Base-by-base conservation (phyloP, 345 rosid genomes). In the thale cress (Arabidopsis thaliana) region DNA sequence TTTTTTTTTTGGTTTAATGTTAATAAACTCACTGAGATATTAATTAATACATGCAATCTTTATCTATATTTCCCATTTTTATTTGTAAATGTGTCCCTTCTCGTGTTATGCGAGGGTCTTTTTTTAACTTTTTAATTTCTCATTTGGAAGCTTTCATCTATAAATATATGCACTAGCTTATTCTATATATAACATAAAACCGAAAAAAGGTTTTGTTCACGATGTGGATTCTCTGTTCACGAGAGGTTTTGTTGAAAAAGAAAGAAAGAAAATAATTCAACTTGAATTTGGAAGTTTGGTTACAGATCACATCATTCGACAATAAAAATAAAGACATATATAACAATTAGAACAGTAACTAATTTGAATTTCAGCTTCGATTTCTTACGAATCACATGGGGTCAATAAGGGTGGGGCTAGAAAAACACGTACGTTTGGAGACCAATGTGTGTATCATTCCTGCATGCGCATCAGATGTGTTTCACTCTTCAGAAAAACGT, bases 321-420 rank as follows among this genome's bases (percentile, higher is more conserved):
- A 33, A 23, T 22, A 53, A 22, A 28, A 52, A 53, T 22, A 33
- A 52, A 64, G 30, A 73, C 65, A 73, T 8, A 67, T 14, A 8
- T 16, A 16, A 16, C 20, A 16, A 16, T 44, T 2, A 57, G 41
- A 56, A 38, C 45, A 23, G 36, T 38, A 22, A 57, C 7, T 11
- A 45, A 65, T 56, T 38, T 25, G 48, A 65, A 5, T 37, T 65
- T 58, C 30, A 16, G 8, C 30, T 67, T 42, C 32, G 13, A 8
- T 24, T 44, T 49, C 67, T 58, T 45, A 67, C 68, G 53, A 58
- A 38, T 75, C 62, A 41, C 61, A 67, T 49, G 20, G 20, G 62
- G 73, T 67, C 73, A 75, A 75, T 14, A 75, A 75, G 62, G 61
- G 74, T 59, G 68, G 79, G 73, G 66, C 23, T 38, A 50, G 50